phyloP scores from a whole-genome alignment of 768 basidiomycete genomes.

The Kwoniella dejecticola region DNA sequence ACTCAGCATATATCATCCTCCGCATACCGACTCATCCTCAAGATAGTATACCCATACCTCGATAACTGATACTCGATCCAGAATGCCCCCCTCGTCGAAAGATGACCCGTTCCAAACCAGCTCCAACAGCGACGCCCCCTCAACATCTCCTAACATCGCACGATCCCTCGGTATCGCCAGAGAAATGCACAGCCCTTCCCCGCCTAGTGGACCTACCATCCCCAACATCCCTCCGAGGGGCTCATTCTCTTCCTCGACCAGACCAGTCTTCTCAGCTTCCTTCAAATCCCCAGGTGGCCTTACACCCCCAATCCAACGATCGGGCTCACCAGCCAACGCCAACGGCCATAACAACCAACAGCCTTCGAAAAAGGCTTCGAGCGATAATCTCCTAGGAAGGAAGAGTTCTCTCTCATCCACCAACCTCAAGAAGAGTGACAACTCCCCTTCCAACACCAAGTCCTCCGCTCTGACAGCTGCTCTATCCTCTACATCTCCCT shows the following conservation, averaged over 20 bases:
- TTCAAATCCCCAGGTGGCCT: constrained; percentile 13
- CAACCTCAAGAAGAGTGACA: neutral
- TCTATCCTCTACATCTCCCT: constrained; percentile 13
- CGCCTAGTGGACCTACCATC: constrained; percentile 8
- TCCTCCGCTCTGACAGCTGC: constrained; percentile 22
- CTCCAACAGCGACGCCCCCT: no score
- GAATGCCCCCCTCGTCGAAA: neutral
- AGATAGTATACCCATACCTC: no score
- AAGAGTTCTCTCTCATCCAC: constrained; percentile 6
- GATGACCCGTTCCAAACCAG: neutral
- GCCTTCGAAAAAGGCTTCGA: constrained; percentile 10
- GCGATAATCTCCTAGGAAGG: constrained; percentile 18
- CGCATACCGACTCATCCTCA: no score
- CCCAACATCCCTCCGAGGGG: constrained; percentile 41
- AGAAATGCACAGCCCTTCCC: neutral
- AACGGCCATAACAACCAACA: neutral
- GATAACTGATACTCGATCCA: no score
- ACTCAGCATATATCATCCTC: no score
- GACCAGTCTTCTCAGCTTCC: constrained; percentile 9
- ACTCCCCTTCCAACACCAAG: neutral
- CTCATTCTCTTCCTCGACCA: constrained; percentile 11
- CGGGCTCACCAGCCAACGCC: constrained; percentile 5
- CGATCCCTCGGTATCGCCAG: constrained; percentile 2
- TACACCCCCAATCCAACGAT: neutral
- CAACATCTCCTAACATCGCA: constrained; percentile 11